A percentile compares a stretch with the other conserved stretches of the same genome.
Evolutionary conservation across 805 yeast species (phyloP).

Genomic region (Kuraishia molischiana): DNA sequence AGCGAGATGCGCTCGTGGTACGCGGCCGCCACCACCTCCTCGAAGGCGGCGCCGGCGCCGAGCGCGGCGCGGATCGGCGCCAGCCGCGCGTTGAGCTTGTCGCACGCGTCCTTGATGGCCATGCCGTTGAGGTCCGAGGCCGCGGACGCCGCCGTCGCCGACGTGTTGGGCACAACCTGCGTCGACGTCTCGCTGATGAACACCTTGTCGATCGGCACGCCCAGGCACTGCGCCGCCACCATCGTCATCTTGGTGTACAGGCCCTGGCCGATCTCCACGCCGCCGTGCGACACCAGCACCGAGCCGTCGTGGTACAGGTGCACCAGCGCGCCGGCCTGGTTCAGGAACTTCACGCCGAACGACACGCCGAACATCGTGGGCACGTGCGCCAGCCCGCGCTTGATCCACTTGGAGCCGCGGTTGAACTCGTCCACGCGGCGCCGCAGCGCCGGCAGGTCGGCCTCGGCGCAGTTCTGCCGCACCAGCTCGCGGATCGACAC

Average conservation of each 20-base stretch:
- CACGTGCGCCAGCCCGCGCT: slow-evolving; percentile 34
- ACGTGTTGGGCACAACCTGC: slow-evolving; percentile 35
- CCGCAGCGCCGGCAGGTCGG: slow-evolving; percentile 22
- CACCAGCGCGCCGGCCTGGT: slow-evolving; percentile 38
- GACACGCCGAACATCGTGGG: slow-evolving; percentile 39
- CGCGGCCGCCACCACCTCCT: slow-evolving; percentile 28
- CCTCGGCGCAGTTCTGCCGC: slow-evolving; percentile 22
- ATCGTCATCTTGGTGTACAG: slow-evolving; percentile 37
- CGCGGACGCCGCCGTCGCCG: slow-evolving; percentile 41
- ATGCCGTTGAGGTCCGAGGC: slow-evolving; percentile 38
- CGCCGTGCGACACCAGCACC: slow-evolving; percentile 35
- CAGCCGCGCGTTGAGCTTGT: slow-evolving; percentile 29
- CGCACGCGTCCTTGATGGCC: slow-evolving; percentile 39
- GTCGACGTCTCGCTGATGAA: slow-evolving; percentile 37
- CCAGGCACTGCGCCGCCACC: slow-evolving; percentile 33
- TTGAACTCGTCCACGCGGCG: slow-evolving; percentile 31
- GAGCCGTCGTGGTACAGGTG: slow-evolving; percentile 37
- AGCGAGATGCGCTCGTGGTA: slow-evolving; percentile 34
- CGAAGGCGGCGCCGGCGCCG: slow-evolving; percentile 27
- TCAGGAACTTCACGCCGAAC: slow-evolving; percentile 33
- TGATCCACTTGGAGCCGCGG: slow-evolving; percentile 29
- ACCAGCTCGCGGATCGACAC: slow-evolving; percentile 27
- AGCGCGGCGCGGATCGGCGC: slow-evolving; percentile 25
- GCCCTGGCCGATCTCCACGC: slow-evolving; percentile 43
- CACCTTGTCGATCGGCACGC: slow-evolving; percentile 28